Conservation (phyloP, 306 rosid genomes). For the Prosopis cineraria region DNA sequence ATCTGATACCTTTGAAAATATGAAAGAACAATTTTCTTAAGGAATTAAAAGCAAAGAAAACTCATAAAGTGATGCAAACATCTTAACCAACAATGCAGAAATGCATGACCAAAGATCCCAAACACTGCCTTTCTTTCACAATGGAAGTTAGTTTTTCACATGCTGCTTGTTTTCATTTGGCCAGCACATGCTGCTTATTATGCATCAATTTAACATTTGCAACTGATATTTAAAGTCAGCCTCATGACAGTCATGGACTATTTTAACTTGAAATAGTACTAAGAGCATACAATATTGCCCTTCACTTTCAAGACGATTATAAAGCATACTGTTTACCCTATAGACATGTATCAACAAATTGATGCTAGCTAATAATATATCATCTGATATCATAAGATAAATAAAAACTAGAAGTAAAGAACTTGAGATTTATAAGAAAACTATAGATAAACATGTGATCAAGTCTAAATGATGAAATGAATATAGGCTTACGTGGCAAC, state of each 20-base stretch:
- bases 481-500: constrained; percentile 85
- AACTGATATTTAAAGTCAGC: too few species aligned
- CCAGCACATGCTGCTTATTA: constrained; percentile 2
- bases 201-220: constrained; percentile 7
- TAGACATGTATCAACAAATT: too few species aligned
- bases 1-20: background rate
- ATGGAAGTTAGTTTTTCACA: constrained; percentile 10
- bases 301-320: too few species aligned
- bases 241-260: too few species aligned
- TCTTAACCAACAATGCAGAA: constrained; percentile 16
- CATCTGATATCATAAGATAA: too few species aligned
- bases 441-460: constrained; percentile 15
- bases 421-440: background rate
- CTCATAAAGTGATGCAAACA: background rate
- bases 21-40: background rate
- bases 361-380: too few species aligned
- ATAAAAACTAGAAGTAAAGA: too few species aligned
- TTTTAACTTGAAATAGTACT: too few species aligned
- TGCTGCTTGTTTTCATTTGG: constrained; percentile 3
- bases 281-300: too few species aligned
- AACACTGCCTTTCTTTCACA: background rate
- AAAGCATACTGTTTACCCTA: too few species aligned
- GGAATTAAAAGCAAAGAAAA: constrained; percentile 22
- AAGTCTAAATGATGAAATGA: constrained; percentile 31
- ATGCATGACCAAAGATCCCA: constrained; percentile 6